Evolutionary conservation across 2,329 filamentous ascomycete species (phyloP).

Genomic region (Thielaviopsis populi): DNA sequence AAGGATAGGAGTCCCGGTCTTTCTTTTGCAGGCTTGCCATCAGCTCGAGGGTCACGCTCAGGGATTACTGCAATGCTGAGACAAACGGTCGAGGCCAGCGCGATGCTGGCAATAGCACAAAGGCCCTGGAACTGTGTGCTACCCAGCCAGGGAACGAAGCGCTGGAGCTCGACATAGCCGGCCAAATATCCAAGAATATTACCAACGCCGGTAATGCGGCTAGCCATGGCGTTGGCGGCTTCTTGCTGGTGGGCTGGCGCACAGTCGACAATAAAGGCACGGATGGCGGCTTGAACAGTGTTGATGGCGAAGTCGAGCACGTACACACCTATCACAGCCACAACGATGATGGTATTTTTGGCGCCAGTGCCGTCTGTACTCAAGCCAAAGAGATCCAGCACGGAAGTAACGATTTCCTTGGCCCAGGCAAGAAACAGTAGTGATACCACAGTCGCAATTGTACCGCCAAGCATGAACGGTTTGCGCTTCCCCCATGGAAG

Average conservation of each 20-base stretch:
- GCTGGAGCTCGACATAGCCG: constrained; percentile 67
- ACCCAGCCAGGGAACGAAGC: constrained; percentile 63
- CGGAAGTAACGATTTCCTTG: constrained; percentile 51
- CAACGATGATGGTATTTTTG: constrained; percentile 52
- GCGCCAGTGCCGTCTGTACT: constrained; percentile 49
- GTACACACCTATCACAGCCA: constrained; percentile 78
- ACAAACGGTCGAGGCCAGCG: constrained; percentile 52
- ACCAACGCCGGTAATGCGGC: constrained; percentile 68
- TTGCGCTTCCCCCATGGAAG: constrained; percentile 62
- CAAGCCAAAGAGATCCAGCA: constrained; percentile 56
- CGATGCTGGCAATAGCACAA: constrained; percentile 67
- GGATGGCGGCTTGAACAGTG: constrained; percentile 83
- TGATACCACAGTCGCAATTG: constrained; percentile 49
- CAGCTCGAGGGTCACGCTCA: constrained; percentile 58
- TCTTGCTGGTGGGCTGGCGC: constrained; percentile 89
- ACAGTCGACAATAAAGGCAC: constrained; percentile 87
- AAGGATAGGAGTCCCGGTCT: constrained; percentile 58
- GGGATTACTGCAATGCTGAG: constrained; percentile 55
- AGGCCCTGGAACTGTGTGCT: constrained; percentile 86
- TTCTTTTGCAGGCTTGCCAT: constrained; percentile 25
- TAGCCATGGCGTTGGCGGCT: constrained; percentile 85
- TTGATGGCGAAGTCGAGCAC: constrained; percentile 91
- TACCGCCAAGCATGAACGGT: constrained; percentile 64
- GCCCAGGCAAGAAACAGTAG: constrained; percentile 61
- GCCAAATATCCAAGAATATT: constrained; percentile 85